phyloP scores from a whole-genome alignment of 2,329 filamentous ascomycete species.

The Rhexocercosporidium sp. region DNA sequence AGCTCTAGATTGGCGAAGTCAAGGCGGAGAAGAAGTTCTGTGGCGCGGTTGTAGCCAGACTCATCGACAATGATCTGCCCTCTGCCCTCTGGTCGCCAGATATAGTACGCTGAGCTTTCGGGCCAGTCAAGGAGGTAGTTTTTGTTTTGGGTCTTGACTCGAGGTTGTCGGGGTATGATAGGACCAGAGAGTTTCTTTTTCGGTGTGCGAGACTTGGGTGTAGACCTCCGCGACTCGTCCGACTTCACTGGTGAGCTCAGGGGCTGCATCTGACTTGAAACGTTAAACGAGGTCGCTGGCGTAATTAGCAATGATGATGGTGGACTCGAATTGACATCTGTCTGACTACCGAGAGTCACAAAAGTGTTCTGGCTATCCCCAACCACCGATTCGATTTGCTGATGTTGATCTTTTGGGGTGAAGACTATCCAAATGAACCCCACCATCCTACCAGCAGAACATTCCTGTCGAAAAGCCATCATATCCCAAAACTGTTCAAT shows the following conservation, averaged over 20 bases:
- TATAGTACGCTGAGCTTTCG: conserved; percentile 64
- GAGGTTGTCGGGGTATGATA: conserved; percentile 68
- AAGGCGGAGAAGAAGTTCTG: conserved; percentile 73
- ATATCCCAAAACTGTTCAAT: conserved; percentile 98
- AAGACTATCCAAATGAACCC: conserved; percentile 96
- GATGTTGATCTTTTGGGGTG: conserved; percentile 38
- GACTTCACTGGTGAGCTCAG: conserved; percentile 23
- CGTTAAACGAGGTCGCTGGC: conserved; percentile 33
- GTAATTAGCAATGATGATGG: conserved; percentile 8
- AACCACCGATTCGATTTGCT: conserved; percentile 19
- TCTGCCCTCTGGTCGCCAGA: conserved; percentile 66
- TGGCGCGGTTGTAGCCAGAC: conserved; percentile 67
- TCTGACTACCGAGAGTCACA: conserved; percentile 22
- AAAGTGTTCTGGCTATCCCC: conserved; percentile 31
- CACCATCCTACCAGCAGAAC: conserved; percentile 87
- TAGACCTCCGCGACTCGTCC: conserved; percentile 15
- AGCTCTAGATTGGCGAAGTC: conserved; percentile 73
- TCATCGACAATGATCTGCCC: conserved; percentile 69
- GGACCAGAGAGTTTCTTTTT: conserved; percentile 60
- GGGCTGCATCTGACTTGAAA: conserved; percentile 28
- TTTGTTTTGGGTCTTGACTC: conserved; percentile 63
- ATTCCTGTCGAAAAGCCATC: conserved; percentile 97
- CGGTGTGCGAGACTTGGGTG: conserved; percentile 34
- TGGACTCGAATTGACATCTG: conserved; percentile 32
- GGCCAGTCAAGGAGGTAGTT: conserved; percentile 56